A percentile compares a stretch with the other conserved stretches of the same genome.
These are phyloP conservation scores for Didymellaceae sp. DNA, from an alignment of 2,329 filamentous ascomycete species.

Conservation along the genomic window DNA sequence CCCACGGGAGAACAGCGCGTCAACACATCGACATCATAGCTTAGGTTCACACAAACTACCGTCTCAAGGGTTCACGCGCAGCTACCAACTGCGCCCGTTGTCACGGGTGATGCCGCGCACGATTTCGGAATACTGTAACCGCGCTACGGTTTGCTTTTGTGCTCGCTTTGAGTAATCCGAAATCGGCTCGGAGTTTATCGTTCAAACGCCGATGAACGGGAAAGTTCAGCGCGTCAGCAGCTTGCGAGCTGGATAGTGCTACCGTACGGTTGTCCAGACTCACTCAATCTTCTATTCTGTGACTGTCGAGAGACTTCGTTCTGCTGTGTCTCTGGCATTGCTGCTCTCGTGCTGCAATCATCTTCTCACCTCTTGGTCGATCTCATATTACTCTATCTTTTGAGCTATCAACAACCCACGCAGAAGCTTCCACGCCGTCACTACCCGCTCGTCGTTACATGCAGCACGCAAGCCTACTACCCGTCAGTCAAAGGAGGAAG, in stretches of 20 bases:
- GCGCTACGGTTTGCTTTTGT: too few species aligned
- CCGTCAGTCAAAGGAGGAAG: slow-evolving; percentile 37
- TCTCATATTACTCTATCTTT: too few species aligned
- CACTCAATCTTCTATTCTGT: neutral
- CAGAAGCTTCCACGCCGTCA: neutral
- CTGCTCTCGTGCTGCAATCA: neutral
- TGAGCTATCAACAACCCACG: too few species aligned
- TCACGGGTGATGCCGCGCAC: too few species aligned
- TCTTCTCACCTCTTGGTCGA: neutral
- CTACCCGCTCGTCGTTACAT: slow-evolving; percentile 26
- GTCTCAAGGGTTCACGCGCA: slow-evolving; percentile 2
- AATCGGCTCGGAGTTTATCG: slow-evolving; percentile 8
- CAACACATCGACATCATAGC: too few species aligned
- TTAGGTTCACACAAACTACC: too few species aligned
- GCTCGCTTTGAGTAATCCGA: slow-evolving; percentile 11
- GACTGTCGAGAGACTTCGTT: neutral
- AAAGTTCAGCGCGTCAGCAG: slow-evolving; percentile 11
- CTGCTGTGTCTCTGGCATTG: neutral
- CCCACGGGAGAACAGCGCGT: slow-evolving; percentile 1
- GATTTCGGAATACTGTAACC: too few species aligned
- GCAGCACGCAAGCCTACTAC: slow-evolving; percentile 37
- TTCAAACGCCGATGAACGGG: slow-evolving; percentile 13
- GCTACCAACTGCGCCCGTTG: too few species aligned
- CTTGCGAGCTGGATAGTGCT: neutral
- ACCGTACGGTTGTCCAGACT: slow-evolving; percentile 3